Evolutionary conservation across 495 filamentous ascomycete species (phyloP).

Genomic region (Lophiostoma macrostomum): DNA sequence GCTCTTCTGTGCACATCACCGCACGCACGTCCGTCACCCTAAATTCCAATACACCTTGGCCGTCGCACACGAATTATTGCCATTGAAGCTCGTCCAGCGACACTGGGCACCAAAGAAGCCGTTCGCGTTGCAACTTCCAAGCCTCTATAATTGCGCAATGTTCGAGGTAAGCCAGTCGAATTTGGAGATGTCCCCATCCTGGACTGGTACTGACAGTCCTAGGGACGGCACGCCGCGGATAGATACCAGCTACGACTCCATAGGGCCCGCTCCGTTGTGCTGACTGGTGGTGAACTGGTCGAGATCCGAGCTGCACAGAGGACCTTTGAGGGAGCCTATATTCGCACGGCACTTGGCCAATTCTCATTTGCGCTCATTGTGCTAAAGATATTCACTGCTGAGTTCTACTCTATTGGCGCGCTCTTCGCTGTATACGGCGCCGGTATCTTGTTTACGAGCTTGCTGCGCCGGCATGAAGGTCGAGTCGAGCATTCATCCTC

Average conservation of each 20-base stretch:
- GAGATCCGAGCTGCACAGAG: constrained; percentile 92
- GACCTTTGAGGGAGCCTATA: constrained; percentile 96
- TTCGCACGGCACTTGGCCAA: constrained; percentile 87
- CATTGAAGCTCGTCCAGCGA: too few species aligned
- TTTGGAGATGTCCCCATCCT: not conserved
- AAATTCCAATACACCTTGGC: too few species aligned
- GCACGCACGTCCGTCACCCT: too few species aligned
- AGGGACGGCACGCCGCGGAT: constrained; percentile 39
- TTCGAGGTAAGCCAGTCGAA: constrained; percentile 32
- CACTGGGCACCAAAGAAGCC: too few species aligned
- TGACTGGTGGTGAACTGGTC: constrained; percentile 80
- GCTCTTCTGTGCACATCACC: too few species aligned
- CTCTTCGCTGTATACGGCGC: constrained; percentile 89
- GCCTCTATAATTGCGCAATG: constrained; percentile 12
- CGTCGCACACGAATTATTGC: not conserved
- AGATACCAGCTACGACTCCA: constrained; percentile 64
- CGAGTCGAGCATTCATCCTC: not conserved
- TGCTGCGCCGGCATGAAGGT: constrained; percentile 77
- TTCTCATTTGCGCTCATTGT: constrained; percentile 94
- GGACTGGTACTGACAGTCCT: not conserved
- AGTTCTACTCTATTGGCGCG: constrained; percentile 92
- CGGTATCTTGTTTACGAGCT: constrained; percentile 72
- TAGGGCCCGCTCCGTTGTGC: constrained; percentile 76
- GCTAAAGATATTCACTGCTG: constrained; percentile 90
- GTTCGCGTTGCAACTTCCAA: not conserved